A percentile compares a stretch with the other conserved stretches of the same genome.
phyloP scores from a whole-genome alignment of 495 filamentous ascomycete genomes.

The Podospora didyma region DNA sequence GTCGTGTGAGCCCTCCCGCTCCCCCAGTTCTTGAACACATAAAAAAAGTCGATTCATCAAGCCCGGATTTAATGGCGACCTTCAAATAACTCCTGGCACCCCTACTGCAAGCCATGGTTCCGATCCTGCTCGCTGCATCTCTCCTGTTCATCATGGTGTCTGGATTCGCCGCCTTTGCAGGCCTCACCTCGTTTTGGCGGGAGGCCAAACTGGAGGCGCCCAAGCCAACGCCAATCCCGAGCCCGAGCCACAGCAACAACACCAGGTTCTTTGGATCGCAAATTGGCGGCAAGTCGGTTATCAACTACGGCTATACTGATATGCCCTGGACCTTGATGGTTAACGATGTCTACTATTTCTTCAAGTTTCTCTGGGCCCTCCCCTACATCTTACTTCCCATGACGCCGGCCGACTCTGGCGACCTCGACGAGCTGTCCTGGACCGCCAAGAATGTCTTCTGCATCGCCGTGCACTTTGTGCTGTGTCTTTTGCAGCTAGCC shows the following conservation, averaged over 20 bases:
- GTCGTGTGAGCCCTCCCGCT: too few species aligned
- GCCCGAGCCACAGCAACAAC: constrained; percentile 2
- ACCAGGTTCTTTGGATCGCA: constrained; percentile 48
- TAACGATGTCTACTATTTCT: constrained; percentile 51
- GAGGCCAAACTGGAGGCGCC: not conserved
- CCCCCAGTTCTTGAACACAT: too few species aligned
- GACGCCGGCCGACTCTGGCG: constrained; percentile 42
- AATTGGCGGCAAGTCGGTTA: constrained; percentile 43
- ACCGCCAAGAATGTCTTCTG: constrained; percentile 46
- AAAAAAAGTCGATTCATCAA: too few species aligned
- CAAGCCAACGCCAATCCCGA: not conserved
- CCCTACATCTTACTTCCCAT: constrained; percentile 53
- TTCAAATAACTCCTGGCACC: too few species aligned
- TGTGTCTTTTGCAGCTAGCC: constrained; percentile 47
- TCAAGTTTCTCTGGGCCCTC: constrained; percentile 46
- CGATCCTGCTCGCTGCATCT: constrained; percentile 1
- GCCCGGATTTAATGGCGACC: too few species aligned
- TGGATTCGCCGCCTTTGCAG: constrained; percentile 8
- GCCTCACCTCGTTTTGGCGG: constrained; percentile 10
- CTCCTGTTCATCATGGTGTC: constrained; percentile 8
- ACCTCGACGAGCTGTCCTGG: constrained; percentile 56
- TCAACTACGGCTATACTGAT: constrained; percentile 57
- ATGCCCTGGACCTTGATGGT: constrained; percentile 52
- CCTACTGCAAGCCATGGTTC: constrained; percentile 4
- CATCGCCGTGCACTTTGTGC: constrained; percentile 47